A percentile compares a stretch with the other conserved stretches of the same genome.
Conservation (phyloP, 2,329 filamentous ascomycete genomes). For the Fusarium praegraminearum region DNA sequence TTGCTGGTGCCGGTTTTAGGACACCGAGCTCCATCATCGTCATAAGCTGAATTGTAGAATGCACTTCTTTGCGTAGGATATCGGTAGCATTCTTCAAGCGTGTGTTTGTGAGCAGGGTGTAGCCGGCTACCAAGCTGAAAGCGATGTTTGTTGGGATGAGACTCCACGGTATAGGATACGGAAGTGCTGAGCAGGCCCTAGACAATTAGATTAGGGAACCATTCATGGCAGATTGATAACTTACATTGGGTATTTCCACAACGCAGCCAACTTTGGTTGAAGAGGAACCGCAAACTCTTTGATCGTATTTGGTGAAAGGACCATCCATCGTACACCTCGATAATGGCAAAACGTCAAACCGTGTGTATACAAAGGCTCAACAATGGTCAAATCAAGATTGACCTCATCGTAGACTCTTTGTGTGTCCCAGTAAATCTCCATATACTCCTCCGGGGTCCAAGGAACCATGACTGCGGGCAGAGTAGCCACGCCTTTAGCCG, state of each 20-base stretch:
- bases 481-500: neutral
- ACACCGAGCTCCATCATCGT: constrained; percentile 1
- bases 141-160: neutral
- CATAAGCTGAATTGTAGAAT: neutral
- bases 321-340: neutral
- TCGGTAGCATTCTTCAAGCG: neutral
- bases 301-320: neutral
- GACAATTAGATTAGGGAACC: too few species aligned
- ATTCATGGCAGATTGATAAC: too few species aligned
- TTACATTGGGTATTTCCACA: constrained; percentile 3
- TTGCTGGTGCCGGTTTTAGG: neutral
- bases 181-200: neutral
- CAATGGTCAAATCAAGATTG: neutral
- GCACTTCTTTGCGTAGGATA: neutral
- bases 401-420: neutral
- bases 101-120: neutral
- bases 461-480: neutral
- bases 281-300: neutral
- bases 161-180: neutral
- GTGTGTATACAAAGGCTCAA: neutral
- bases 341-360: neutral
- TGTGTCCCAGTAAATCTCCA: neutral
- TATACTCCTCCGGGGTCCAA: neutral
- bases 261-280: neutral
- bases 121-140: neutral